Conservation (phyloP, 2,329 filamentous ascomycete species). For the Dothiorella sarmentorum region DNA sequence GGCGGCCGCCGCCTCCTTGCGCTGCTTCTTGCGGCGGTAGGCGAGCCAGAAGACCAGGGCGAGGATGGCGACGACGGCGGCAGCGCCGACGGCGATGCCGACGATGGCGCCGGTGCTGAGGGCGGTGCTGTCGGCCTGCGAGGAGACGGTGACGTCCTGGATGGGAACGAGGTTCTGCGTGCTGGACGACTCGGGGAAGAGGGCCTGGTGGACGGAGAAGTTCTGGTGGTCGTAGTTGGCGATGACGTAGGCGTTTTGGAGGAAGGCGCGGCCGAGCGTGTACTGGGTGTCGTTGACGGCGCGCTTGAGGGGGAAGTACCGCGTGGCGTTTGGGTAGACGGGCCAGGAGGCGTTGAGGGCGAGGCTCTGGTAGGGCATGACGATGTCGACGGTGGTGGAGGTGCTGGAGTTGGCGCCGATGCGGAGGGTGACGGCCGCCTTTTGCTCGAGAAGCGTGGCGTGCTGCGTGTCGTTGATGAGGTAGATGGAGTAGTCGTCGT, state of each 20-base stretch:
- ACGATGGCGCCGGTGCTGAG: constrained; percentile 27
- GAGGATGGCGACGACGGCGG: constrained; percentile 20
- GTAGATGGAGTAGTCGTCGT: constrained; percentile 34
- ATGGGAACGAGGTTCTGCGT: constrained; percentile 38
- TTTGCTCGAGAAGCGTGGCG: constrained; percentile 26
- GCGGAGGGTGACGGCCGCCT: constrained; percentile 34
- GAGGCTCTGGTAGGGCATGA: constrained; percentile 39
- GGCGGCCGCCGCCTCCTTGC: neutral
- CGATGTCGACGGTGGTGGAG: constrained; percentile 30
- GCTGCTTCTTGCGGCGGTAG: constrained; percentile 15
- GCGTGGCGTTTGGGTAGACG: constrained; percentile 24
- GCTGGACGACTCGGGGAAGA: constrained; percentile 46
- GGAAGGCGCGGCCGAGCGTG: constrained; percentile 38
- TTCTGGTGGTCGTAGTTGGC: constrained; percentile 34
- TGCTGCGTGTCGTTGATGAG: constrained; percentile 38
- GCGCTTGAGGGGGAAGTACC: constrained; percentile 39
- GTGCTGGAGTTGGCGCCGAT: constrained; percentile 26
- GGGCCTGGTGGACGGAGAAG: constrained; percentile 51
- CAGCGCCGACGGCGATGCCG: constrained; percentile 27
- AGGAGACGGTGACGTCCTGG: constrained; percentile 5
- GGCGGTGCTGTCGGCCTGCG: neutral
- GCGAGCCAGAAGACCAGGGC: constrained; percentile 21
- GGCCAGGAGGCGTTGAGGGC: constrained; percentile 29
- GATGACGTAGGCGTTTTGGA: constrained; percentile 42
- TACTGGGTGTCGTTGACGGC: constrained; percentile 38